Conservation (phyloP, 2,329 filamentous ascomycete species). For the Talaromyces funiculosus region DNA sequence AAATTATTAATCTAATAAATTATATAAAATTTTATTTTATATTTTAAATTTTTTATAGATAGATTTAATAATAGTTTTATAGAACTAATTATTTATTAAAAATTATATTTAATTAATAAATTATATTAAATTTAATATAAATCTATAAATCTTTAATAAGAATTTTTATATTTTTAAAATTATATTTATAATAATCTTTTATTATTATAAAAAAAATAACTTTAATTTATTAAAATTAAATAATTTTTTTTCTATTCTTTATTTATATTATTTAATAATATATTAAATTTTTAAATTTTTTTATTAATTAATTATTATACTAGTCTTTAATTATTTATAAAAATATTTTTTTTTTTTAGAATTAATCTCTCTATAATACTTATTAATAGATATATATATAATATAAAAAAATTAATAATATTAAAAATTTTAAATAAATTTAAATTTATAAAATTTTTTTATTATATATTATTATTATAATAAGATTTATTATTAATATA, state of each 20-base stretch:
- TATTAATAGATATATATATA: background rate
- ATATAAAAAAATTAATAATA: background rate
- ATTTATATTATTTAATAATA: background rate
- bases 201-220: background rate
- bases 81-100: background rate
- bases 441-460: background rate
- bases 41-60: background rate
- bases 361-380: too few relatives aligned
- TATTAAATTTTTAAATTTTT: too few relatives aligned
- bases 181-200: background rate
- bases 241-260: background rate
- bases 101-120: background rate
- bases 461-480: background rate
- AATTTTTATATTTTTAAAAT: background rate
- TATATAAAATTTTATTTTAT: background rate
- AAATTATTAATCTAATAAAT: background rate
- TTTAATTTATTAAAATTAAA: background rate
- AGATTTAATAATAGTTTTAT: background rate
- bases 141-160: background rate
- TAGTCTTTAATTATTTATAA: background rate
- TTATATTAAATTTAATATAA: background rate
- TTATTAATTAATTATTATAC: too few relatives aligned
- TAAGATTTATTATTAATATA: background rate
- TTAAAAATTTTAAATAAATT: background rate
- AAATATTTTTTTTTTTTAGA: background rate